phyloP scores from a whole-genome alignment of 495 filamentous ascomycete genomes.

The Neurospora sp. region DNA sequence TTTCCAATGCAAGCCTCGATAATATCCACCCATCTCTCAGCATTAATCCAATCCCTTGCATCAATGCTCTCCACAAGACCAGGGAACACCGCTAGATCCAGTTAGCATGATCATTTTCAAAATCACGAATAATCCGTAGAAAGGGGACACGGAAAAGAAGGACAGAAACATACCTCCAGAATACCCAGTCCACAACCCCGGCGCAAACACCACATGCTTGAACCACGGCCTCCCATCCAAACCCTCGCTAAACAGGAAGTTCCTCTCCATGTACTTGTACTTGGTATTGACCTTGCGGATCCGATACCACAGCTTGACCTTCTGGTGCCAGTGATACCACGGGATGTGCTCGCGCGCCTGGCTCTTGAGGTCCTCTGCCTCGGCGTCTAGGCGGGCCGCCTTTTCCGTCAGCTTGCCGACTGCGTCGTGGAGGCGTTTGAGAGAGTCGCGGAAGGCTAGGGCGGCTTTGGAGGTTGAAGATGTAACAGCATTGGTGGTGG shows the following conservation, averaged over 20 bases:
- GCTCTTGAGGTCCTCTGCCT: slow-evolving; percentile 53
- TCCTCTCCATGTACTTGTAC: slow-evolving; percentile 70
- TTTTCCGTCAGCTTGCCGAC: slow-evolving; percentile 46
- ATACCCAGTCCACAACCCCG: slow-evolving; percentile 84
- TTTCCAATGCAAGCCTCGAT: slow-evolving; percentile 56
- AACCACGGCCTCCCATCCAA: slow-evolving; percentile 82
- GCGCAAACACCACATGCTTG: slow-evolving; percentile 87
- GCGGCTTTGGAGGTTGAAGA: slow-evolving; percentile 32
- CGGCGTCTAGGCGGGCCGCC: slow-evolving; percentile 46
- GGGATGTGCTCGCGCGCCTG: slow-evolving; percentile 60
- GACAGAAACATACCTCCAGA: slow-evolving; percentile 45
- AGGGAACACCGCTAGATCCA: slow-evolving; percentile 56
- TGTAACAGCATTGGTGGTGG: slow-evolving; percentile 20
- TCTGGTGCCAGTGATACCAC: slow-evolving; percentile 73
- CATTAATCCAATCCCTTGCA: slow-evolving; percentile 58
- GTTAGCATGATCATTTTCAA: slow-evolving; percentile 8
- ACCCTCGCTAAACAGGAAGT: slow-evolving; percentile 69
- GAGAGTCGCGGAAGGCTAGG: slow-evolving; percentile 39
- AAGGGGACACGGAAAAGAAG: too few species aligned
- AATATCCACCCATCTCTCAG: slow-evolving; percentile 68
- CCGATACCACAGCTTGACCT: slow-evolving; percentile 49
- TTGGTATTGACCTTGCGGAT: slow-evolving; percentile 57
- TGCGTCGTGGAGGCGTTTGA: slow-evolving; percentile 33
- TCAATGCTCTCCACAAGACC: slow-evolving; percentile 80
- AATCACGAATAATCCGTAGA: too few species aligned